phyloP scores from a whole-genome alignment of 1,139 yeast species.

The Protomyces gravidus region DNA sequence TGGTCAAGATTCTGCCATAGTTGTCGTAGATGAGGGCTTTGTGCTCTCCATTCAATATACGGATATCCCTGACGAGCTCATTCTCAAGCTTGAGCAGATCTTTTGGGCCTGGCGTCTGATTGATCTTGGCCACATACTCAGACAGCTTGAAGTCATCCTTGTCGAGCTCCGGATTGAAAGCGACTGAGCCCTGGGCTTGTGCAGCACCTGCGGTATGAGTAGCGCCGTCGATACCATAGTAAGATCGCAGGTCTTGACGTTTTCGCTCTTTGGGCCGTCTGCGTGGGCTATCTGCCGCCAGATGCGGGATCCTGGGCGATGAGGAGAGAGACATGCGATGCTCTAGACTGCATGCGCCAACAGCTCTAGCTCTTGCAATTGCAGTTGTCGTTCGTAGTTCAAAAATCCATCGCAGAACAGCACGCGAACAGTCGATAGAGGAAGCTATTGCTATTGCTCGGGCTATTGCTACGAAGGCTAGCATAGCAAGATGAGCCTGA shows the following conservation, averaged over 20 bases:
- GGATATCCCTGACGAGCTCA: conserved; percentile 40
- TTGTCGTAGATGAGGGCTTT: conserved; percentile 47
- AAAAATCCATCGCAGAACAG: too few relatives aligned
- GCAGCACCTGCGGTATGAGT: conserved; percentile 19
- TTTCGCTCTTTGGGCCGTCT: conserved; percentile 19
- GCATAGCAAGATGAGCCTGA: background rate
- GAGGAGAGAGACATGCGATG: conserved; percentile 20
- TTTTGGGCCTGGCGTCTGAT: conserved; percentile 37
- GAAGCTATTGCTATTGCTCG: too few relatives aligned
- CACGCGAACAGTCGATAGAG: too few relatives aligned
- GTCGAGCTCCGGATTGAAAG: conserved; percentile 35
- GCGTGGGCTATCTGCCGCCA: conserved; percentile 4
- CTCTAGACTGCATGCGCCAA: too few relatives aligned
- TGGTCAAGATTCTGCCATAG: conserved; percentile 44
- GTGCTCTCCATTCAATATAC: conserved; percentile 44
- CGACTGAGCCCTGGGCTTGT: conserved; percentile 27
- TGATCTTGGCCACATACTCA: conserved; percentile 37
- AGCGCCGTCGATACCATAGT: conserved; percentile 40
- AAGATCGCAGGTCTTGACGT: conserved; percentile 43
- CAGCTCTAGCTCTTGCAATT: too few relatives aligned
- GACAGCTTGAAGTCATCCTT: conserved; percentile 35
- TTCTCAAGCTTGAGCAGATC: conserved; percentile 40
- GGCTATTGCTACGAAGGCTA: too few relatives aligned
- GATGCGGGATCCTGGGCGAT: conserved; percentile 10
- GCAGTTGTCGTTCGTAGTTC: too few relatives aligned